Percentiles rank a stretch among this genome's conserved stretches.
These are phyloP conservation scores for Vicia sativa DNA, from an alignment of 306 rosid species.

Conservation along the genomic window DNA sequence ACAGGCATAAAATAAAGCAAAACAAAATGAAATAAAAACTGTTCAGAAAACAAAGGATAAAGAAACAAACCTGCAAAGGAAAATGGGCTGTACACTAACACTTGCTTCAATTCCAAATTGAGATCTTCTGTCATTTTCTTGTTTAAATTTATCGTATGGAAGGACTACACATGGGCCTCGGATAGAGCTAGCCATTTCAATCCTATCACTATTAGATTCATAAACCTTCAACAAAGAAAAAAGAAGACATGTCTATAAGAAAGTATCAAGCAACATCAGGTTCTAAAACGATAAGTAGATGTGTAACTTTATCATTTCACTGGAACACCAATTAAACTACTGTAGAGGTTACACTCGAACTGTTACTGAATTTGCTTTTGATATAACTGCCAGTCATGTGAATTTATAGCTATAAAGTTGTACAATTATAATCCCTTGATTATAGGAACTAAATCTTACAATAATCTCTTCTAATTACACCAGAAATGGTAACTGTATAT, in stretches of 20 bases:
- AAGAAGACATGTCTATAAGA: slow-evolving; percentile 28
- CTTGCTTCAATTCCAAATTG: slow-evolving; percentile 51
- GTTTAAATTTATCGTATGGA: slow-evolving; percentile 63
- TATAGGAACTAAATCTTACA: not conserved
- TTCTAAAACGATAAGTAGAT: slow-evolving; percentile 30
- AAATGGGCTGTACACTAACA: slow-evolving; percentile 56
- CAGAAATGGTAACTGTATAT: not conserved
- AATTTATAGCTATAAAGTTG: slow-evolving; percentile 9
- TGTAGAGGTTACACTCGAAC: slow-evolving; percentile 5
- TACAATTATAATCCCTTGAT: slow-evolving; percentile 10
- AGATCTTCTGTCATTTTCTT: slow-evolving; percentile 67
- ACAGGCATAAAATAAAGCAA: not conserved
- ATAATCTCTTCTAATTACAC: not conserved
- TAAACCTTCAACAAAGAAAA: slow-evolving; percentile 62
- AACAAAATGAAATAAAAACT: not conserved
- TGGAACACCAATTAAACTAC: slow-evolving; percentile 24
- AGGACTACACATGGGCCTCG: slow-evolving; percentile 86
- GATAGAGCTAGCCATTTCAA: slow-evolving; percentile 69
- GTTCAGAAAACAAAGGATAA: slow-evolving; percentile 9
- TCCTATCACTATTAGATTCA: slow-evolving; percentile 68
- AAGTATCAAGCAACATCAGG: slow-evolving; percentile 27
- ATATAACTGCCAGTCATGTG: not conserved
- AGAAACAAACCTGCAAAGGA: slow-evolving; percentile 82
- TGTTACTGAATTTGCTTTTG: not conserved
- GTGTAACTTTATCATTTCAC: slow-evolving; percentile 26